Evolutionary conservation across 2,329 filamentous ascomycete genomes (phyloP).

Genomic region (Ceratocystis destructans): DNA sequence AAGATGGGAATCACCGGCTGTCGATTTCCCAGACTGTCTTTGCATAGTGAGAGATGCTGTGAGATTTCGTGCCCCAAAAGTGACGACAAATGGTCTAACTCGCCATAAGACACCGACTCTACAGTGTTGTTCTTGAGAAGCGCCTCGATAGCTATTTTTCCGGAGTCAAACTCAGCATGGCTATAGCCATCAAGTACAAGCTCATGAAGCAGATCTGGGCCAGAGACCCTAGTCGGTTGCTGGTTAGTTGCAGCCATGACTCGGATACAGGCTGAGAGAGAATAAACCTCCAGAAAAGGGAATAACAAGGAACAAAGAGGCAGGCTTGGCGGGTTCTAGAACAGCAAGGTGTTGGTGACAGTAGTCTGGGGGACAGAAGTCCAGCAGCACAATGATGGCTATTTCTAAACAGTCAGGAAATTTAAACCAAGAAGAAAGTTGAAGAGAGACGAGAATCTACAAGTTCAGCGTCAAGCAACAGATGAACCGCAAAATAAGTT

Average conservation of each 20-base stretch:
- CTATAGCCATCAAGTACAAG: conserved; percentile 35
- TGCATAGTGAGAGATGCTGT: background rate
- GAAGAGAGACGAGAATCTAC: background rate
- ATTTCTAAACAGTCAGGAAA: background rate
- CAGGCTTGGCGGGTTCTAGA: background rate
- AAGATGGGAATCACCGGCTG: conserved; percentile 54
- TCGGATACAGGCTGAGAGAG: background rate
- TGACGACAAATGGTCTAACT: background rate
- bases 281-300: background rate
- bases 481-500: too few species aligned
- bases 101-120: background rate
- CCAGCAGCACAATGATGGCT: too few species aligned
- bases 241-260: conserved; percentile 29
- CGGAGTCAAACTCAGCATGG: background rate
- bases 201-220: conserved; percentile 38
- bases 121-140: background rate
- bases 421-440: background rate
- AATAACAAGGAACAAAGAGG: background rate
- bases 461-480: background rate
- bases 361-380: too few species aligned
- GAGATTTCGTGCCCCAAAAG: background rate
- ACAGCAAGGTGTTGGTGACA: background rate
- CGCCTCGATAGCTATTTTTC: background rate
- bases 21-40: background rate
- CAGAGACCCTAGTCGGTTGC: conserved; percentile 29